Evolutionary conservation across 306 rosid genomes (phyloP).

Genomic region (Dicorynia guianensis): DNA sequence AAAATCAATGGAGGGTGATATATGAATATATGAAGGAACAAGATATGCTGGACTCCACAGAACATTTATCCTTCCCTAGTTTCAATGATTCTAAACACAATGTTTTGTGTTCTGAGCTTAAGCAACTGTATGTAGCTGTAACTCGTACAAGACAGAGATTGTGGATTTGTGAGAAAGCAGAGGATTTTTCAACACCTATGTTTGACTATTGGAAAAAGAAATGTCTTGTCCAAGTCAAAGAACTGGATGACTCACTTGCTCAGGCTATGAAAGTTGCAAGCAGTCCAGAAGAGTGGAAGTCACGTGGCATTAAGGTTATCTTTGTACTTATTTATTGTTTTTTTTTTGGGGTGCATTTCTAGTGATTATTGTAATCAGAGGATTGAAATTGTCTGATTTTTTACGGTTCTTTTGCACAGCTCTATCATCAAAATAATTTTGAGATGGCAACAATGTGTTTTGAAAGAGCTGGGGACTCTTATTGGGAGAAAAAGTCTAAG

Average conservation of each 20-base stretch:
- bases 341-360: neutral
- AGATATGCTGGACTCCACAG: conserved; percentile 52
- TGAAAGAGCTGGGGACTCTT: conserved; percentile 60
- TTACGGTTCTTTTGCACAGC: conserved; percentile 44
- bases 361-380: neutral
- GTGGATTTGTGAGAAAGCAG: conserved; percentile 72
- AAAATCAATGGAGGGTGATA: conserved; percentile 76
- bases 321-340: neutral
- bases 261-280: conserved; percentile 83
- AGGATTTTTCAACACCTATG: conserved; percentile 54
- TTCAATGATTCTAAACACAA: conserved; percentile 69
- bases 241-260: conserved; percentile 74
- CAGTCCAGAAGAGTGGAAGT: conserved; percentile 77
- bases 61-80: conserved; percentile 36
- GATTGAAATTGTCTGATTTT: neutral
- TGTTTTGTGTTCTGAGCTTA: conserved; percentile 74
- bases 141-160: conserved; percentile 80
- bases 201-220: conserved; percentile 77
- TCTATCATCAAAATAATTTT: conserved; percentile 65
- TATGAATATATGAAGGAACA: conserved; percentile 70
- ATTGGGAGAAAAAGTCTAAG: conserved; percentile 61
- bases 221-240: conserved; percentile 67
- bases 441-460: conserved; percentile 84
- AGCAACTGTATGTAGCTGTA: conserved; percentile 76
- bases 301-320: conserved; percentile 74